Evolutionary conservation across 1,284 basidiomycete species (phyloP).

Genomic region (Cryptococcus amylolentus): DNA sequence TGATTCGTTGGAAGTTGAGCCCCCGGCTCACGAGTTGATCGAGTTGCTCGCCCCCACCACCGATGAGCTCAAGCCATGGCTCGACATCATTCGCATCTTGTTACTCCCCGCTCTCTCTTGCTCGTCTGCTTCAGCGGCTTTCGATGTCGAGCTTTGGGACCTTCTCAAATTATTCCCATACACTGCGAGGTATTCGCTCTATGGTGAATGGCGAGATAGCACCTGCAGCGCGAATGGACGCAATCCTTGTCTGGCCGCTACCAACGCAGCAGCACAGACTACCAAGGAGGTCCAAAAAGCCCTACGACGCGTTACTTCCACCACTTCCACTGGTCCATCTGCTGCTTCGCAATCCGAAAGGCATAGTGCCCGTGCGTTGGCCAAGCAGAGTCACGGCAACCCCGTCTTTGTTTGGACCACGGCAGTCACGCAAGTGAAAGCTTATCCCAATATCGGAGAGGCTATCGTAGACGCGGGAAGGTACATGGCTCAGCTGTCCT

Average conservation of each 20-base stretch:
- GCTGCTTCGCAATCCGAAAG: constrained; percentile 28
- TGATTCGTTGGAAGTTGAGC: constrained; percentile 10
- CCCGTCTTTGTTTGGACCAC: constrained; percentile 87
- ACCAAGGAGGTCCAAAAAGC: constrained; percentile 52
- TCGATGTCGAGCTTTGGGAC: constrained; percentile 82
- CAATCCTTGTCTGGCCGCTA: constrained; percentile 33
- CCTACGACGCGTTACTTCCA: constrained; percentile 48
- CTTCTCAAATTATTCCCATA: constrained; percentile 75
- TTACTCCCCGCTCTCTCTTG: constrained; percentile 84
- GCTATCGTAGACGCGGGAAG: constrained; percentile 87
- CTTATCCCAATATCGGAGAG: constrained; percentile 89
- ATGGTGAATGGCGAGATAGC: constrained; percentile 89
- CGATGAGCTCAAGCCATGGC: constrained; percentile 59
- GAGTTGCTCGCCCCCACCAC: constrained; percentile 29
- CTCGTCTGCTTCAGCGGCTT: constrained; percentile 77
- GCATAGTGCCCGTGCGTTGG: constrained; percentile 70
- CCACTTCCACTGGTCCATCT: constrained; percentile 13
- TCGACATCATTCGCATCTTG: constrained; percentile 70
- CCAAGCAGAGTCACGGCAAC: constrained; percentile 89
- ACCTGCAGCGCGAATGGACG: constrained; percentile 46
- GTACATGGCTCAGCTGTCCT: constrained; percentile 86
- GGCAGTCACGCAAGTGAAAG: constrained; percentile 90
- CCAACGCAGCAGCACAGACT: constrained; percentile 46
- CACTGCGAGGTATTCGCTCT: constrained; percentile 77
- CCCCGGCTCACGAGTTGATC: background rate